Conservation (phyloP, 2,329 filamentous ascomycete species). For the Aspergillus aculeatus region DNA sequence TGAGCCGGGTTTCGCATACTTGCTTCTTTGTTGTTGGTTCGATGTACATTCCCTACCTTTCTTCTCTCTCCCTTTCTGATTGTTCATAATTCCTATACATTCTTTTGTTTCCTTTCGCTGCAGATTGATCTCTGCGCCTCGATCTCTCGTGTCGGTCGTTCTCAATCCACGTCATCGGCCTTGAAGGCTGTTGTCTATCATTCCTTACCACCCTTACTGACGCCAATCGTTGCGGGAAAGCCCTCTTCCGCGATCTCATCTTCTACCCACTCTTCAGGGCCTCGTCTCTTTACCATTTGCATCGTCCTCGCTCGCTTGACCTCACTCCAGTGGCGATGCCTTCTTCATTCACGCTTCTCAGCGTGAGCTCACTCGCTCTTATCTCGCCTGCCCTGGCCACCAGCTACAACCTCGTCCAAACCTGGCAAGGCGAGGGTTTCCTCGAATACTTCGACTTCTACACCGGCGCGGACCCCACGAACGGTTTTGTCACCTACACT, state of each 20-base stretch:
- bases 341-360: constrained; percentile 28
- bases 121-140: constrained; percentile 7
- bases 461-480: constrained; percentile 48
- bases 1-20: constrained; percentile 11
- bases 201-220: constrained; percentile 2
- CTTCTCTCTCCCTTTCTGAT: constrained; percentile 8
- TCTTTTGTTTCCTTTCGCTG: constrained; percentile 9
- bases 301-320: not conserved
- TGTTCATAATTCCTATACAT: constrained; percentile 13
- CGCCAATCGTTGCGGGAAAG: constrained; percentile 1
- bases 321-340: constrained; percentile 24
- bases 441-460: constrained; percentile 53
- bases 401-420: constrained; percentile 42
- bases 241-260: constrained; percentile 4
- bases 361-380: constrained; percentile 33
- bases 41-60: constrained; percentile 20
- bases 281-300: not conserved
- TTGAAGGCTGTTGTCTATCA: constrained; percentile 22
- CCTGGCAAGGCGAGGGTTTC: constrained; percentile 48
- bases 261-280: not conserved
- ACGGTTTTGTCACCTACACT: constrained; percentile 53
- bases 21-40: constrained; percentile 2
- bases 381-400: constrained; percentile 22
- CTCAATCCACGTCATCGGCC: constrained; percentile 11
- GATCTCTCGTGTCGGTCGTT: not conserved